Evolutionary conservation across 2,329 filamentous ascomycete genomes (phyloP).

Genomic region (Fusarium armeniacum): DNA sequence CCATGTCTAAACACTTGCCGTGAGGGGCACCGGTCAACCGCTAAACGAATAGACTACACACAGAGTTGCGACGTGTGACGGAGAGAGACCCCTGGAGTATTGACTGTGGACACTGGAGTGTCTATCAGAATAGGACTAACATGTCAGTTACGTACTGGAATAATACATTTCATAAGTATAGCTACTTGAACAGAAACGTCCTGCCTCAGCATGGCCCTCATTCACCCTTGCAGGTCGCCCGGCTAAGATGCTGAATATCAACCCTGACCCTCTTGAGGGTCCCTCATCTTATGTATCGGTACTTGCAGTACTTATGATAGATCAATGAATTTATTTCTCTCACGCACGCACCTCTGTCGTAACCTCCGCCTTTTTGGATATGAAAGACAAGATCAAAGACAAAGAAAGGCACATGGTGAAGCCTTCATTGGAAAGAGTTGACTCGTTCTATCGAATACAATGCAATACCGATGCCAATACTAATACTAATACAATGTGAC

Average conservation of each 20-base stretch:
- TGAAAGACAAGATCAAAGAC: conserved; percentile 13
- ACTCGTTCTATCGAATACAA: neutral
- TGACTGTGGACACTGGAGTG: conserved; percentile 28
- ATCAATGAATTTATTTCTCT: conserved; percentile 32
- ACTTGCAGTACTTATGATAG: conserved; percentile 8
- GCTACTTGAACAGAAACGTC: conserved; percentile 16
- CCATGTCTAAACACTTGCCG: conserved; percentile 3
- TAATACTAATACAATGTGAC: conserved; percentile 2
- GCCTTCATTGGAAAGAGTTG: conserved; percentile 2
- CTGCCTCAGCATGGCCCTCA: conserved; percentile 9
- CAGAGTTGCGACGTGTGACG: conserved; percentile 33
- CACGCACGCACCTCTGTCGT: conserved; percentile 29
- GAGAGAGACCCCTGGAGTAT: conserved; percentile 40
- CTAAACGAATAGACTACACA: conserved; percentile 6
- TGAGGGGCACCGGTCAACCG: conserved; percentile 18
- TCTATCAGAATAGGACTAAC: too few species aligned
- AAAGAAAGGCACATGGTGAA: conserved; percentile 13
- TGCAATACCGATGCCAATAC: neutral
- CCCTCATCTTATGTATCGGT: conserved; percentile 18
- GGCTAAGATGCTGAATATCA: conserved; percentile 5
- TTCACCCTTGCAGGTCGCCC: conserved; percentile 15
- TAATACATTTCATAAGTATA: conserved; percentile 9
- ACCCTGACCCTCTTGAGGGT: conserved; percentile 12
- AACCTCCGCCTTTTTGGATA: conserved; percentile 40
- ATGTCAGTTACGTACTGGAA: conserved; percentile 16